Evolutionary conservation across 2,329 filamentous ascomycete species (phyloP).

Genomic region (Verticillium tricorpus): DNA sequence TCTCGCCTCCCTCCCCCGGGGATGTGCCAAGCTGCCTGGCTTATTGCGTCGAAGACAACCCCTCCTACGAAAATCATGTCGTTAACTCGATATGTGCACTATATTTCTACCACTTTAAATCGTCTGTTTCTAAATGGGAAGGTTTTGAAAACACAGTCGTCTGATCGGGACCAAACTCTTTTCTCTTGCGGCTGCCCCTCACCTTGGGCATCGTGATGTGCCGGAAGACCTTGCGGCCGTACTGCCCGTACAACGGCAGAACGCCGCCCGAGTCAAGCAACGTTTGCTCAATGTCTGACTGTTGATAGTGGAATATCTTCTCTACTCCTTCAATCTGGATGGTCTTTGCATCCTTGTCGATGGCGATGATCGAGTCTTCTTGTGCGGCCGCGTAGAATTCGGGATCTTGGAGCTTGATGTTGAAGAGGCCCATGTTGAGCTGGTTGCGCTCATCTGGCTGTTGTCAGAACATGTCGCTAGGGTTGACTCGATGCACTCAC

Average conservation of each 20-base stretch:
- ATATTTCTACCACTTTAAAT: background rate
- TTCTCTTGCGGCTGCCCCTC: slow-evolving; percentile 1
- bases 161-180: background rate
- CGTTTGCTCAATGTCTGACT: slow-evolving; percentile 10
- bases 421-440: slow-evolving; percentile 13
- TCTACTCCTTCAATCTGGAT: slow-evolving; percentile 5
- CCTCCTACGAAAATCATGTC: too few species aligned
- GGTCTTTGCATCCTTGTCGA: slow-evolving; percentile 11
- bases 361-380: slow-evolving; percentile 9
- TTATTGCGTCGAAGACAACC: too few species aligned
- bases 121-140: background rate
- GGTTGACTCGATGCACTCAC: background rate
- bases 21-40: too few species aligned
- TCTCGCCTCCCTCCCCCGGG: too few species aligned
- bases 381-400: slow-evolving; percentile 9
- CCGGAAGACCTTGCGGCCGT: slow-evolving; percentile 10
- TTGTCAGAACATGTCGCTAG: background rate
- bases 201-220: slow-evolving; percentile 8
- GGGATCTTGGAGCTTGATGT: slow-evolving; percentile 8
- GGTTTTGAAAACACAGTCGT: background rate
- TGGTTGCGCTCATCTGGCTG: slow-evolving; percentile 11
- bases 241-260: slow-evolving; percentile 8
- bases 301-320: slow-evolving; percentile 5
- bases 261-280: slow-evolving; percentile 12
- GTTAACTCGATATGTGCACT: too few species aligned